Conservation (phyloP, 768 basidiomycete genomes). For the Inosperma sp. region DNA sequence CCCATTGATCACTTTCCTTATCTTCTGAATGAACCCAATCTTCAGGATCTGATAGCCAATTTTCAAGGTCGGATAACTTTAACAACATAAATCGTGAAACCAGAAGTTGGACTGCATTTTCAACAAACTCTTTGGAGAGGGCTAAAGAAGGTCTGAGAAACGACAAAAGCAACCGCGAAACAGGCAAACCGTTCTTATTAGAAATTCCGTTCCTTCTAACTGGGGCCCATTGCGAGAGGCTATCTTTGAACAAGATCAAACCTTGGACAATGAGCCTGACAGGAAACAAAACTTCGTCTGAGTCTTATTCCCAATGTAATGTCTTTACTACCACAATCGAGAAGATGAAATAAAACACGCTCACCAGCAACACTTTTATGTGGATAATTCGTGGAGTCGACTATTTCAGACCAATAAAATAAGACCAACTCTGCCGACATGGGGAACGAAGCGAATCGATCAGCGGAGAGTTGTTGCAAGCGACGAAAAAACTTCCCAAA, state of each 20-base stretch:
- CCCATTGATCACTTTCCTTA: constrained; percentile 88
- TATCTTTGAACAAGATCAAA: constrained; percentile 83
- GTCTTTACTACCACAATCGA: neutral
- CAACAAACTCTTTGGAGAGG: constrained; percentile 64
- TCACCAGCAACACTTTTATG: constrained; percentile 54
- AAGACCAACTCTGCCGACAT: constrained; percentile 62
- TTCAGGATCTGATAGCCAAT: constrained; percentile 86
- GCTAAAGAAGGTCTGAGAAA: constrained; percentile 33
- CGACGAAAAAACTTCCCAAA: constrained; percentile 82
- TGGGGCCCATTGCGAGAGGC: constrained; percentile 72
- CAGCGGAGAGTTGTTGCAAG: constrained; percentile 55
- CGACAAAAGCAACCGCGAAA: neutral
- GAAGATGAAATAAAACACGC: constrained; percentile 9
- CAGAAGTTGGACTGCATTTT: constrained; percentile 68
- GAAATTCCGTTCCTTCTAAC: constrained; percentile 52
- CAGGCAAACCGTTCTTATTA: constrained; percentile 47
- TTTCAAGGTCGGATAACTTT: constrained; percentile 72
- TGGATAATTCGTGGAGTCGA: constrained; percentile 58
- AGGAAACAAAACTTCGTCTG: constrained; percentile 62
- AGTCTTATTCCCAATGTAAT: constrained; percentile 41
- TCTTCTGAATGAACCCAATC: constrained; percentile 92
- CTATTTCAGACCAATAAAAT: constrained; percentile 79
- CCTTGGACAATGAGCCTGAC: constrained; percentile 77
- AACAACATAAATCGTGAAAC: constrained; percentile 84
- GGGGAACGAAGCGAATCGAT: constrained; percentile 61